Conservation (phyloP, 2,329 filamentous ascomycete species). For the Fusarium cyanostomum region DNA sequence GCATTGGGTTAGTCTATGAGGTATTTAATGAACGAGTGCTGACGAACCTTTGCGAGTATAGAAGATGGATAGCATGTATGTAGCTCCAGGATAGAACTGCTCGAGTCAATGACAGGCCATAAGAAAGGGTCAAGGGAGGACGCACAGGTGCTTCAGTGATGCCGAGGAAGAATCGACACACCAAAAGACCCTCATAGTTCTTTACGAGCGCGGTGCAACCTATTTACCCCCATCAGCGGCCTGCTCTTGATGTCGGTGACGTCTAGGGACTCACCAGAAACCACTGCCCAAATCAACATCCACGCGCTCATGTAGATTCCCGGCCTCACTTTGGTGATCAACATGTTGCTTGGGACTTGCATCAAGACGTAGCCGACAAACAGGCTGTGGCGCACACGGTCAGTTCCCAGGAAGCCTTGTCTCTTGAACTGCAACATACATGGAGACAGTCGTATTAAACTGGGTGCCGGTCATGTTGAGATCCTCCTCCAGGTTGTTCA, state of each 20-base stretch:
- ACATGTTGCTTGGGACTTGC: constrained; percentile 54
- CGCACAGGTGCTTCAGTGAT: constrained; percentile 51
- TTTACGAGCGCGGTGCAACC: constrained; percentile 50
- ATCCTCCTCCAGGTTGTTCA: constrained; percentile 59
- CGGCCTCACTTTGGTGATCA: constrained; percentile 53
- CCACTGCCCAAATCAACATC: constrained; percentile 54
- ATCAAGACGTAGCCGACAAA: constrained; percentile 57
- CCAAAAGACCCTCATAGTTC: constrained; percentile 48
- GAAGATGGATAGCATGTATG: constrained; percentile 48
- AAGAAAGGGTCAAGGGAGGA: neutral
- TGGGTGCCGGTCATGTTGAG: constrained; percentile 64
- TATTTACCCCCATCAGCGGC: neutral
- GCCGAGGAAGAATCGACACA: constrained; percentile 51
- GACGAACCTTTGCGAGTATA: constrained; percentile 46
- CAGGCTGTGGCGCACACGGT: constrained; percentile 32
- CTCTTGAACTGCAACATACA: constrained; percentile 33
- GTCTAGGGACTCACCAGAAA: constrained; percentile 42
- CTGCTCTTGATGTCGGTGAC: too few relatives aligned
- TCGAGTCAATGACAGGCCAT: neutral
- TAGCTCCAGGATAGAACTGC: constrained; percentile 52
- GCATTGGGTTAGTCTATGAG: neutral
- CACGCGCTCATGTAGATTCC: constrained; percentile 54
- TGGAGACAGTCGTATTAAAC: constrained; percentile 59
- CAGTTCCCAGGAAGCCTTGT: neutral
- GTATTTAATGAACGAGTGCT: rapidly evolving